Base-by-base conservation (phyloP, 441 rosid species). In the Euphorbia celastroides region DNA sequence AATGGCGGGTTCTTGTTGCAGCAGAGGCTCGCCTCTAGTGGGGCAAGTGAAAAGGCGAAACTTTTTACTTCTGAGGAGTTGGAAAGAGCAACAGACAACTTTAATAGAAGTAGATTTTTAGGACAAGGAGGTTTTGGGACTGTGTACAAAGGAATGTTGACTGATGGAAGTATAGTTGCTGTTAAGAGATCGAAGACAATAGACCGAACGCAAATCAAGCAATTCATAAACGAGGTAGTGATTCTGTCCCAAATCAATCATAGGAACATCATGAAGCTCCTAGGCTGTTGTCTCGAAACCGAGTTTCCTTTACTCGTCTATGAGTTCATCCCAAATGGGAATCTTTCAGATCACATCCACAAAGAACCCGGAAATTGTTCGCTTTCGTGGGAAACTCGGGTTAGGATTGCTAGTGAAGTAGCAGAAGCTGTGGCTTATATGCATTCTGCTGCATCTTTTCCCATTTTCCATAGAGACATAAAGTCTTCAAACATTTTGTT, bases 1-100 rank as follows among this genome's bases (percentile, higher is more conserved):
- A 44, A 44, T 7, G 50, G 50, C 50, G 50, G 50, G 50, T 9
- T 44, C 50, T 44, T 44, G 50, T 14, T 44, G 50, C 50, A 14
- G 50, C n/a, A 44, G n/a, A 44, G 50, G 50, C n/a, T 44, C 4
- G 13, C n/a, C n/a, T 44, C 50, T 44, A 12, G 50, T 14, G n/a
- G 50, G 5, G 50, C n/a, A 7, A 44, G 50, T 7, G 50, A 44
- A 44, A 44, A 44, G 50, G 50, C n/a, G 50, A 44, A 44, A 44
- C 50, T 44, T 44, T 44, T 44, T 44, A 44, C 50, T 12, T 44
- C 50, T 3, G 50, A 44, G 50, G 50, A 44, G 50, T 14, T 44
- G n/a, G 50, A 44, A 44, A 44, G 50, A 44, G 50, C 50, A 44
- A 44, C 50, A 44, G 50, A 44, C 50, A 44, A 44, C 50, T 44